Conservation (phyloP, 73 alveolate species). For the Effrenium voratum region DNA sequence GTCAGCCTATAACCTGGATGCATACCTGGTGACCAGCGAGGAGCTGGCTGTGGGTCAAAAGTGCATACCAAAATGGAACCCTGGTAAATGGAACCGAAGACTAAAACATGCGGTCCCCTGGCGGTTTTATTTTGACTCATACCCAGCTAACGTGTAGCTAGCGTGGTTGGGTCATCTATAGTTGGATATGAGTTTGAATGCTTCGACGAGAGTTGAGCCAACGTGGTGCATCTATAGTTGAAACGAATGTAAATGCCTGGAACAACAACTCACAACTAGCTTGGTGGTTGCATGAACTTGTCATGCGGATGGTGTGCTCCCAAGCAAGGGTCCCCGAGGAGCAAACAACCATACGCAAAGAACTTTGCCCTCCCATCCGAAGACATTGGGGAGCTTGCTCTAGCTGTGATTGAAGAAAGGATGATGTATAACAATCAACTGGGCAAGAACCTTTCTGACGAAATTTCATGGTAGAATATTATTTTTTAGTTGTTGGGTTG, state of each 20-base stretch:
- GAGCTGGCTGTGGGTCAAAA: neutral
- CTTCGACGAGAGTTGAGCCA: neutral
- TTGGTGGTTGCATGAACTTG: no score
- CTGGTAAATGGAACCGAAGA: neutral
- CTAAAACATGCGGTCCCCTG: neutral
- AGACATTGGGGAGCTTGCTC: no score
- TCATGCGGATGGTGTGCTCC: no score
- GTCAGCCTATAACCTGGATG: slow-evolving; percentile 39
- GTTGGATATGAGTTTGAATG: neutral
- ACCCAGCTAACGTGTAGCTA: no score
- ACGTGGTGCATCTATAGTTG: neutral
- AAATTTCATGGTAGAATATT: neutral
- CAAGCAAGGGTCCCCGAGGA: no score
- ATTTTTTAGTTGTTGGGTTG: neutral
- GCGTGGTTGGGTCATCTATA: no score
- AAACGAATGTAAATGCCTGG: no score
- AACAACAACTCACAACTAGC: no score
- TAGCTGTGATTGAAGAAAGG: no score
- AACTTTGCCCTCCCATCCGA: no score
- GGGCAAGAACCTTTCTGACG: neutral
- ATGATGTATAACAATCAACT: neutral
- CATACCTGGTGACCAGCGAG: slow-evolving; percentile 78
- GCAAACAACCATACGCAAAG: no score
- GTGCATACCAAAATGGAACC: neutral
- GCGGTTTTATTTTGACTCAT: no score